Base-by-base conservation (phyloP, 2,329 filamentous ascomycete genomes). In the Penicillium sclerotiorum region DNA sequence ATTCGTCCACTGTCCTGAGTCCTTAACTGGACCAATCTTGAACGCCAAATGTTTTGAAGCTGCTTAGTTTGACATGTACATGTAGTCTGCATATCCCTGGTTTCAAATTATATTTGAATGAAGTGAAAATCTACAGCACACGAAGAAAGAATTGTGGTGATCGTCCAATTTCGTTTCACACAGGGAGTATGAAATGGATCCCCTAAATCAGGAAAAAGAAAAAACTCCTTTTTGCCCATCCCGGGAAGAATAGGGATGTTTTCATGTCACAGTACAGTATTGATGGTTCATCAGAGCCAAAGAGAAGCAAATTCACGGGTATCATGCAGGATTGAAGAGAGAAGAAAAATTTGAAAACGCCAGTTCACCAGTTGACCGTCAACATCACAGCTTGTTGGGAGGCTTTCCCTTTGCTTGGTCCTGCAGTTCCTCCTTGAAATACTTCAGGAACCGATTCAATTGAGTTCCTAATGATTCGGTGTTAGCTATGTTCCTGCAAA, bases 381-480 rank as follows among this genome's bases (percentile, higher is more conserved):
- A 18, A 28, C 8, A 21, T 66, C 42, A 70, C 15, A 56, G 40
- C 44, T 67, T 68, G 35, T 65, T 67, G 25, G 60, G 58, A 12
- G 68, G 63, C 22, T 67, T 69, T 25, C 70, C 69, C 48, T 71
- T 73, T 33, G 73, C 59, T 39, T 74, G 73, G 38, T 71, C 69
- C 58, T 70, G 69, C 40, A 75, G 56, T 49, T 75, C 73, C 53
- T 75, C 72, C 57, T 66, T 73, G 58, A 75, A 75, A 41, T 72
- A 63, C 15, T 63, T 55, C 15, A 72, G 33, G 46, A 75, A 73
- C 33, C 67, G 61, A 20, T 60, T 66, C 13, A 66, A 8, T 21
- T 62, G 57, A 18, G 59, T 59, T 48, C 61, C 65, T 65, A 54
- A 40, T 15, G 41, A 15, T 17, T 23, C 30, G 15, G 18, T 3